These are phyloP conservation scores for Malus fusca DNA, from an alignment of 306 rosid genomes.

Conservation along the genomic window DNA sequence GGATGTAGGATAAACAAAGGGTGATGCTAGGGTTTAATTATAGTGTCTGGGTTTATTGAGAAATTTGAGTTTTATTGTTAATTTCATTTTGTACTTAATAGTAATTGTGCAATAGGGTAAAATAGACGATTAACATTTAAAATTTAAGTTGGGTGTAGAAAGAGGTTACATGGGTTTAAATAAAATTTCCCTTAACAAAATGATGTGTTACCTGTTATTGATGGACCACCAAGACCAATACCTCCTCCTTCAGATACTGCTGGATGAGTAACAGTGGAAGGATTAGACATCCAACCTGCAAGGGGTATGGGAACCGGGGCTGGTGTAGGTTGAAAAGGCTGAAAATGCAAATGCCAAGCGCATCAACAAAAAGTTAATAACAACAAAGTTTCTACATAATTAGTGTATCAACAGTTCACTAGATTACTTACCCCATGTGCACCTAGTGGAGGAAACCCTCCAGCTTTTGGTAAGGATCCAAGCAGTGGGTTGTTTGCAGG, in stretches of 20 bases:
- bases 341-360: constrained; percentile 22
- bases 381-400: constrained; percentile 4
- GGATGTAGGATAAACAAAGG: too few relatives aligned
- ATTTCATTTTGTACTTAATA: too few relatives aligned
- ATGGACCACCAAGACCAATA: constrained; percentile 94
- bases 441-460: constrained; percentile 91
- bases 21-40: too few relatives aligned
- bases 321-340: constrained; percentile 92
- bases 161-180: too few relatives aligned
- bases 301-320: constrained; percentile 79
- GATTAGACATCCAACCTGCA: constrained; percentile 99
- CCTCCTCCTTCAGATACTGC: constrained; percentile 88
- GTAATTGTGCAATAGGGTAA: too few relatives aligned
- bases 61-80: too few relatives aligned
- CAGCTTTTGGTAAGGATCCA: constrained; percentile 85
- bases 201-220: constrained; percentile 64
- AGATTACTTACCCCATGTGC: constrained; percentile 82
- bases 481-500: constrained; percentile 87
- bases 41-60: too few relatives aligned
- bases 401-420: background rate
- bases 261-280: constrained; percentile 79
- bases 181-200: too few relatives aligned
- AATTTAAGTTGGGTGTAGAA: too few relatives aligned
- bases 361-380: constrained; percentile 6
- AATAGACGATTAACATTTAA: too few relatives aligned